Evolutionary conservation across 2,329 filamentous ascomycete species (phyloP), one percentile per base, ranked within the genome.

Genomic region (Nemania sp.): DNA sequence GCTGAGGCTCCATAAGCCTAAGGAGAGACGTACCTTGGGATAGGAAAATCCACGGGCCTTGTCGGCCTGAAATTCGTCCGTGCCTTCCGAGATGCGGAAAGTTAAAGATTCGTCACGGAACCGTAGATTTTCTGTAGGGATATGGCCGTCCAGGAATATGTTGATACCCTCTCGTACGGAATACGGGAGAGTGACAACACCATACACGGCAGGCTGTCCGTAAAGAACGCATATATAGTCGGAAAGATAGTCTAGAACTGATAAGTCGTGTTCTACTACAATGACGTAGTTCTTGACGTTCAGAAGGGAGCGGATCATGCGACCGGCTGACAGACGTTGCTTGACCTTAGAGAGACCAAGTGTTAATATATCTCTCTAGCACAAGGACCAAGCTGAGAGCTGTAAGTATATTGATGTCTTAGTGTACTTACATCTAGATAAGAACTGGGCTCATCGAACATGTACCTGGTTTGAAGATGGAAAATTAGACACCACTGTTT

Each of bases 381-480:
- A n/a, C n/a, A n/a, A n/a, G n/a, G n/a, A n/a, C n/a, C n/a, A n/a
- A n/a, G n/a, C n/a, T n/a, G n/a, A n/a, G n/a, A n/a, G n/a, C n/a
- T n/a, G n/a, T n/a, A n/a, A n/a, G n/a, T n/a, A n/a, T n/a, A n/a
- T n/a, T n/a, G n/a, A n/a, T n/a, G n/a, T n/a, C n/a, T n/a, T n/a
- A n/a, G n/a, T n/a, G n/a, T n/a, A 42, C 50, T 97, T 71, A 99
- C 94, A 88, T 99, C 95, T 54, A 99, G 84, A 75, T 97, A 99
- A 31, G 94, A 99, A 34, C 93, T 97, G 15, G 95, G 95, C 79
- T 99, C 94, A 74, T 99, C 94, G 68, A 99, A 99, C 94, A 99
- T 97, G 81, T 99, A 99, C 26, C 54, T 57, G 34, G n/a, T n/a
- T n/a, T n/a, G n/a, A n/a, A n/a, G n/a, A 26, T 19, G 45, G 22